Base-by-base conservation (phyloP, 2,329 filamentous ascomycete genomes). In the Onygena corvina region DNA sequence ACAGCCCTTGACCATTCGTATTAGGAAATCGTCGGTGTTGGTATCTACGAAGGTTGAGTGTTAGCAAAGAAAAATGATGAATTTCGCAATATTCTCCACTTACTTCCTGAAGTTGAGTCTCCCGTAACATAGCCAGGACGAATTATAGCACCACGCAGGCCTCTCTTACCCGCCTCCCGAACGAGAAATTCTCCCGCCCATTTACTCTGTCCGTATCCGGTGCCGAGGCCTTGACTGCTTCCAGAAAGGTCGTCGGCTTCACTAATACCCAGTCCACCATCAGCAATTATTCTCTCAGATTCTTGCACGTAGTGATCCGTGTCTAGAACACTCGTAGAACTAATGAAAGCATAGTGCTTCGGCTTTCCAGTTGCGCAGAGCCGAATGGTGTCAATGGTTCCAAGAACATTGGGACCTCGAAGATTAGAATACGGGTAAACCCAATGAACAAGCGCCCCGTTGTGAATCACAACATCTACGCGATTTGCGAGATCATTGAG, bases 121-220 rank as follows among this genome's bases (percentile, higher is more conserved):
- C 88, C 90, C 3, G 84, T 74, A 31, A 95, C 80, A 63, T 95
- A 95, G 25, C 90, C 88, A 2, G 90, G 83, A 9, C 90, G 80
- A 45, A 94, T 73, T 35, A 94, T 78, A 18, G 81, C 76, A 12
- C 86, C 89, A 12, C 69, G 71, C 1, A 95, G 76, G 9, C 90
- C 89, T 50, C 86, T 77, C 50, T 72, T 72, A 46, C 88, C 86
- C 21, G 90, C 89, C 63, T 86, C 84, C 20, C 85, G 77, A 18
- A 88, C 77, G 44, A 95, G 73, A 56, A 76, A 77, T 61, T 83
- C 80, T 2, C 77, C 76, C 4, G 78, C 84, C 88, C 88, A 95
- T 69, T 96, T 95, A 56, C 79, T 80, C 65, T 95, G 89, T 2
- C 90, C 89, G 59, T 95, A 95, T 3, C 90, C 89, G 1, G 86